Evolutionary conservation across 768 basidiomycete species (phyloP), one percentile per base, ranked within the genome.

Genomic region (Kwoniella heveanensis): DNA sequence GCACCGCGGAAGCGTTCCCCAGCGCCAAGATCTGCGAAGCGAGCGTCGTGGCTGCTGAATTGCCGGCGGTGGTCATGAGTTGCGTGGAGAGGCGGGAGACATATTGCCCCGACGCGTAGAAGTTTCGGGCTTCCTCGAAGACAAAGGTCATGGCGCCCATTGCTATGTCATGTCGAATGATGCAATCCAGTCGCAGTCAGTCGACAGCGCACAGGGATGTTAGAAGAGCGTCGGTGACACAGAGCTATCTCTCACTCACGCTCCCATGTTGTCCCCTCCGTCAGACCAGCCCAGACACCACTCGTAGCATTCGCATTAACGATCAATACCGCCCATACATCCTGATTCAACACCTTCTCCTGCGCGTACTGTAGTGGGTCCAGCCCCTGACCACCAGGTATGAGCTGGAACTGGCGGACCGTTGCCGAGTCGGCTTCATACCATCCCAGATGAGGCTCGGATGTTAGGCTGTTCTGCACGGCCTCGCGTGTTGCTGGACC

Each of bases 231-330:
- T n/a, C n/a, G n/a, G n/a, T 12, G n/a, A 49, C 12, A 53, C 19
- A 53, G 21, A 19, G 26, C 9, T 27, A 15, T n/a, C n/a, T n/a
- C n/a, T n/a, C 29, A 70, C 74, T 70, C 57, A 72, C 74, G 74
- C 62, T 72, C 67, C 69, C 76, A 79, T 27, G 51, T 49, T 2
- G 51, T 47, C 1, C 76, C 70, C 24, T 54, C 51, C 1, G 55
- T 71, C 19, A 75, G 24, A 19, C 74, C 74, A 22, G 60, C 47
- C 58, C 73, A 73, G 9, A 74, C 76, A 7, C 68, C 65, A 48
- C 72, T 66, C n/a, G 77, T 79, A 19, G 77, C 77, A 63, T 79
- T 79, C 13, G 74, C 69, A 59, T 74, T 72, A 46, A 79, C 60
- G 36, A 79, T 60, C 25, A 77, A 30, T 0, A 74, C 76, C 9